A percentile compares a stretch with the other conserved stretches of the same genome.
These are phyloP conservation scores for Plasmodium coatneyi DNA, from an alignment of 169 alveolate genomes.

Conservation along the genomic window DNA sequence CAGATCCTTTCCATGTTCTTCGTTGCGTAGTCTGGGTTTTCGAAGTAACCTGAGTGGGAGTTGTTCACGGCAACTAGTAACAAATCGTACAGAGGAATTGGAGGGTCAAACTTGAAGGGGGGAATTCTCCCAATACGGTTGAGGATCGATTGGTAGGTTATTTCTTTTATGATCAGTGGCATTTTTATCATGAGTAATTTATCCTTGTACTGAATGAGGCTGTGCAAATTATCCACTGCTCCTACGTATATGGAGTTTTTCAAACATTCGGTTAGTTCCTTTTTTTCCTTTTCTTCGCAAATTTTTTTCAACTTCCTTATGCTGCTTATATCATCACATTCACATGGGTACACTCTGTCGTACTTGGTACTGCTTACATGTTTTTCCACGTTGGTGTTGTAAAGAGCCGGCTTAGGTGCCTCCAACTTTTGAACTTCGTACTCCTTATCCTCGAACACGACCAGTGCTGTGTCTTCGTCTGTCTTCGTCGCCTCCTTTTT, in stretches of 20 bases:
- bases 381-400: slow-evolving; percentile 11
- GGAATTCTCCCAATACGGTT: slow-evolving; percentile 85
- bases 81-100: slow-evolving; percentile 78
- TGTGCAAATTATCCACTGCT: slow-evolving; percentile 77
- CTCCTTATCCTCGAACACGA: slow-evolving; percentile 28
- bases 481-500: not conserved
- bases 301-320: slow-evolving; percentile 39
- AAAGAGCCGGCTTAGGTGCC: slow-evolving; percentile 41
- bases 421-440: slow-evolving; percentile 29
- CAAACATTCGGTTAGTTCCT: slow-evolving; percentile 76
- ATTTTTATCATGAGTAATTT: slow-evolving; percentile 80
- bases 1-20: slow-evolving; percentile 38
- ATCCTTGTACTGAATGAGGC: slow-evolving; percentile 82
- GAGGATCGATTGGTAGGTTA: slow-evolving; percentile 81
- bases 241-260: slow-evolving; percentile 84
- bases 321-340: slow-evolving; percentile 39
- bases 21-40: slow-evolving; percentile 40
- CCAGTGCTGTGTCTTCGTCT: not conserved
- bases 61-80: slow-evolving; percentile 74
- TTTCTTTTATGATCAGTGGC: slow-evolving; percentile 70
- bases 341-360: slow-evolving; percentile 15
- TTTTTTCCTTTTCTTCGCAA: slow-evolving; percentile 72
- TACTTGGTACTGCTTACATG: slow-evolving; percentile 37
- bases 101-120: slow-evolving; percentile 75
- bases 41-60: slow-evolving; percentile 47